These are phyloP conservation scores for Cydonia oblonga DNA, from an alignment of 331 rosid genomes.

Conservation along the genomic window DNA sequence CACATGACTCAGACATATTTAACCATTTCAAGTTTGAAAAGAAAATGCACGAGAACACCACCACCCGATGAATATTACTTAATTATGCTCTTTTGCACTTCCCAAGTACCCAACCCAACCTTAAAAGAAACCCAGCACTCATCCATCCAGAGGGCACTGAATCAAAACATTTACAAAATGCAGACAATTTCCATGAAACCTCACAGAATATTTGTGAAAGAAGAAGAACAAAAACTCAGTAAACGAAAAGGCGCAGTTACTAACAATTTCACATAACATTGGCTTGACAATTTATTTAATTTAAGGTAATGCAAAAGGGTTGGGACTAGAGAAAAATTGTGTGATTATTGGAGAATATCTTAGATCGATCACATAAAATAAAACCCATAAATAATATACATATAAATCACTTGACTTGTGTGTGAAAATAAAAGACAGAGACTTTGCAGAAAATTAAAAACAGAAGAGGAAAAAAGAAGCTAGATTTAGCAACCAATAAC, in stretches of 20 bases:
- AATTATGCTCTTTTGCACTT: neutral
- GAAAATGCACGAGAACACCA: neutral
- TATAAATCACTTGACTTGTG: neutral
- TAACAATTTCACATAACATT: neutral
- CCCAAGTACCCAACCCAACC: neutral
- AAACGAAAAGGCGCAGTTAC: neutral
- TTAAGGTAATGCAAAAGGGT: too few species aligned
- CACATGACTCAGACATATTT: neutral
- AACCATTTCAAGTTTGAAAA: neutral
- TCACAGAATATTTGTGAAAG: neutral
- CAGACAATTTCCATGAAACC: neutral
- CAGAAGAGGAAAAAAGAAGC: neutral
- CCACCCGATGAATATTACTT: too few species aligned
- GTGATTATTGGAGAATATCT: neutral
- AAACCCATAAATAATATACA: neutral
- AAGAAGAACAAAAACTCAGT: neutral
- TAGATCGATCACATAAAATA: neutral
- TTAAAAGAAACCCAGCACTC: neutral
- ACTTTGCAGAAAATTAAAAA: neutral
- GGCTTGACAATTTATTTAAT: too few species aligned
- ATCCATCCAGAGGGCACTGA: neutral
- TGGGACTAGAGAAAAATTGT: too few species aligned
- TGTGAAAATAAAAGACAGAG: neutral
- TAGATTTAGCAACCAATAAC: neutral
- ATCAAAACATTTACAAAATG: neutral